A percentile compares a stretch with the other conserved stretches of the same genome.
Conservation (phyloP, 1,284 basidiomycete species). For the Cutaneotrichosporon sp. region DNA sequence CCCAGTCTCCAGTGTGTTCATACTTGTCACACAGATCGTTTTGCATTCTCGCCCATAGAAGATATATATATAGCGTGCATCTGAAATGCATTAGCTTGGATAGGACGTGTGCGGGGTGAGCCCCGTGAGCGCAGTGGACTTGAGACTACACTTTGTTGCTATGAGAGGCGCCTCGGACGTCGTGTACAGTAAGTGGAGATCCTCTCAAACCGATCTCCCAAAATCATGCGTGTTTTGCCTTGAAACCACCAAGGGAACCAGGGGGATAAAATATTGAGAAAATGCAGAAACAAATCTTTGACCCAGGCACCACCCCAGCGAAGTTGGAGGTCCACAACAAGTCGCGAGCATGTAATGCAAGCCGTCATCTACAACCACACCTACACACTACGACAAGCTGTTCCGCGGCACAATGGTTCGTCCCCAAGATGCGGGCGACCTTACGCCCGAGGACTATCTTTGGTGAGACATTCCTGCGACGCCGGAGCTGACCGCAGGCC, state of each 20-base stretch:
- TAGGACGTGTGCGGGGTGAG: neutral
- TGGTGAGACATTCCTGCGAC: neutral
- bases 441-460: constrained; percentile 6
- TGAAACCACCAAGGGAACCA: too few species aligned
- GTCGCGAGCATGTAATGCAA: neutral
- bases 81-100: constrained; percentile 2
- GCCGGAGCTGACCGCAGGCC: constrained; percentile 23
- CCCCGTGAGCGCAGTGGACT: neutral
- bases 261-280: too few species aligned
- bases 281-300: too few species aligned
- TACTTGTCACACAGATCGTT: constrained; percentile 5
- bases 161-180: too few species aligned
- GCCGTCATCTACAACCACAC: neutral
- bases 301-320: too few species aligned
- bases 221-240: too few species aligned
- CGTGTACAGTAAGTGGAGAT: too few species aligned
- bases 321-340: neutral
- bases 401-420: constrained; percentile 1
- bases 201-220: too few species aligned
- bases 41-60: constrained; percentile 6
- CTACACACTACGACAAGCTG: too few species aligned
- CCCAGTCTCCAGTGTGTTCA: constrained; percentile 4
- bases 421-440: constrained; percentile 1
- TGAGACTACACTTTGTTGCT: too few species aligned
- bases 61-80: constrained; percentile 4